A percentile compares a stretch with the other conserved stretches of the same genome.
These are phyloP conservation scores for Malassezia slooffiae DNA, from an alignment of 1,284 basidiomycete species.

Conservation along the genomic window DNA sequence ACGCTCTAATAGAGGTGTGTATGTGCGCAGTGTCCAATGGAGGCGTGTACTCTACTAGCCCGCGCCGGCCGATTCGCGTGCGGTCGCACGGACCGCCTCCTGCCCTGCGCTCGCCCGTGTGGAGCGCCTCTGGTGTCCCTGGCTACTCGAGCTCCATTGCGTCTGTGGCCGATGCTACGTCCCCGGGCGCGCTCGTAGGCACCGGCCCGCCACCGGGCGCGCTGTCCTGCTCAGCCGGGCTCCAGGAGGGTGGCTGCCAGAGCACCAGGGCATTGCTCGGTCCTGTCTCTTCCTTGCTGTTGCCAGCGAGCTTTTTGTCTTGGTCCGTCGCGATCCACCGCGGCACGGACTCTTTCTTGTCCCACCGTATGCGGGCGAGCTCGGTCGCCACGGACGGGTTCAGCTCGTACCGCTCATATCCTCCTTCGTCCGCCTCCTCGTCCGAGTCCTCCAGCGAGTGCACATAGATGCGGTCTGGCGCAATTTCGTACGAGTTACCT, in stretches of 20 bases:
- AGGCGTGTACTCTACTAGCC: constrained; percentile 6
- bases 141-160: too few species aligned
- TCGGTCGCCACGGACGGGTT: constrained; percentile 3
- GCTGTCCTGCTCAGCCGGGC: too few species aligned
- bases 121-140: too few species aligned
- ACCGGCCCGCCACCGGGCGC: too few species aligned
- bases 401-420: constrained; percentile 5
- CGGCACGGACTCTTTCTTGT: not conserved
- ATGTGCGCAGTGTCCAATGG: too few species aligned
- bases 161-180: too few species aligned
- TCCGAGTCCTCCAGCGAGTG: constrained; percentile 11
- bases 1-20: too few species aligned
- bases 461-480: constrained; percentile 12
- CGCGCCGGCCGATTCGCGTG: too few species aligned
- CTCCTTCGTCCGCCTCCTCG: constrained; percentile 8
- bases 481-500: constrained; percentile 13
- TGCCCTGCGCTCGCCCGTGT: too few species aligned
- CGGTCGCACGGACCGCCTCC: too few species aligned
- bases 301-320: not conserved
- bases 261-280: not conserved
- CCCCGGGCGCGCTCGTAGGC: too few species aligned
- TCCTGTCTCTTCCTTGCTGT: not conserved
- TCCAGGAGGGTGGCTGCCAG: constrained; percentile 7
- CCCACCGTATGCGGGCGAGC: not conserved
- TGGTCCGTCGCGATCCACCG: constrained; percentile 2